Percentiles rank a stretch among this genome's conserved stretches.
phyloP scores from a whole-genome alignment of 345 rosid genomes.

The Populus tremula region DNA sequence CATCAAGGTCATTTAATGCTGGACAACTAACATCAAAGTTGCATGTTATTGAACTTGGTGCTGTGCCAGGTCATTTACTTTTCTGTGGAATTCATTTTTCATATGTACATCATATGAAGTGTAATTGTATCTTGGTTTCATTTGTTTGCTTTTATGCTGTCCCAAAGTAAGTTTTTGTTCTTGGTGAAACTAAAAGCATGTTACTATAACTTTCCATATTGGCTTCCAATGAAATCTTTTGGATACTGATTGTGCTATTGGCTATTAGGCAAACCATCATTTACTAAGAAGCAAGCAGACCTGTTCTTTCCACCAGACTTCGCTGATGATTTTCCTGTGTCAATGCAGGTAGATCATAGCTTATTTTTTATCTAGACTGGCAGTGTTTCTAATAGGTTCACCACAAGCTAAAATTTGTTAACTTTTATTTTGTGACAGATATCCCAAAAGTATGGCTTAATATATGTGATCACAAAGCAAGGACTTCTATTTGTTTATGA shows the following conservation, averaged over 20 bases:
- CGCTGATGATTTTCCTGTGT: constrained; percentile 30
- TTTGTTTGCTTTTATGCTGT: not conserved
- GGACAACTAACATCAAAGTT: constrained; percentile 85
- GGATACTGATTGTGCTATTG: not conserved
- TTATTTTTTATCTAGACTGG: not conserved
- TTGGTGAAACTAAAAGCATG: not conserved
- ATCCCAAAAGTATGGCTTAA: constrained; percentile 84
- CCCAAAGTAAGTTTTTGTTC: not conserved
- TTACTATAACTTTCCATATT: not conserved
- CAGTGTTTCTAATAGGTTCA: not conserved
- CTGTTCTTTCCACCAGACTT: constrained; percentile 29
- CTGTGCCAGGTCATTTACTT: constrained; percentile 65
- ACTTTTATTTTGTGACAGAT: constrained; percentile 43
- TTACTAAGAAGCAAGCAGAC: constrained; percentile 29
- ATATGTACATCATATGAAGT: not conserved
- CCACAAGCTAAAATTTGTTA: not conserved
- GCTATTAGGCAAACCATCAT: constrained; percentile 22
- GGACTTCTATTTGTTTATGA: constrained; percentile 94
- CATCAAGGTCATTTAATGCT: constrained; percentile 76
- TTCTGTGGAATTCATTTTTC: not conserved
- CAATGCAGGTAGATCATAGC: constrained; percentile 21
- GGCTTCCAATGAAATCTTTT: not conserved
- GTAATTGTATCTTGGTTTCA: not conserved
- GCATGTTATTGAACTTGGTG: constrained; percentile 96
- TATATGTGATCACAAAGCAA: constrained; percentile 84